Conservation (phyloP, 805 yeast species). For the Metschnikowia baotianmanensis region DNA sequence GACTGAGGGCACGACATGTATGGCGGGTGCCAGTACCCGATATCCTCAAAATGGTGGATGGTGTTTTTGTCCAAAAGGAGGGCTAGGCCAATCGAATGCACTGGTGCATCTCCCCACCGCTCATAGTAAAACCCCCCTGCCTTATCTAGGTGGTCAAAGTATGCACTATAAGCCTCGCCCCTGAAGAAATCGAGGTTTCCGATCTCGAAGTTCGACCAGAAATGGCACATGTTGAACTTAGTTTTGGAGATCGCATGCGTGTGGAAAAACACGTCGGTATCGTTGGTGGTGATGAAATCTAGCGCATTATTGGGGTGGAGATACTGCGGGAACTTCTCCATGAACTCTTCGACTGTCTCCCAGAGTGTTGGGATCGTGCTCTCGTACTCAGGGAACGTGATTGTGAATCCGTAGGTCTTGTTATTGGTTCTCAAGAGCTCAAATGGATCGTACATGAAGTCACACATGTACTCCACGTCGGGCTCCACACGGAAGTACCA, state of each 20-base stretch:
- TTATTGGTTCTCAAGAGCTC: constrained; percentile 39
- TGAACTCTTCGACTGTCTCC: constrained; percentile 46
- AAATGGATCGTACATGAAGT: constrained; percentile 56
- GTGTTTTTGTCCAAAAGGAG: constrained; percentile 34
- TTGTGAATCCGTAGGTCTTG: constrained; percentile 49
- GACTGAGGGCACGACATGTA: constrained; percentile 42
- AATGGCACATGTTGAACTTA: constrained; percentile 71
- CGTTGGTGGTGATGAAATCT: constrained; percentile 46
- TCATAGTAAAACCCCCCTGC: constrained; percentile 57
- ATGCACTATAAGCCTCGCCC: constrained; percentile 42
- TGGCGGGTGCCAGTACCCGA: constrained; percentile 45
- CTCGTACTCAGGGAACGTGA: constrained; percentile 51
- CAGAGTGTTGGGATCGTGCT: constrained; percentile 53
- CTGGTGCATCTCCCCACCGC: constrained; percentile 60
- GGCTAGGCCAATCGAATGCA: constrained; percentile 38
- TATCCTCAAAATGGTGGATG: constrained; percentile 45
- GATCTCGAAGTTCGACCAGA: constrained; percentile 66
- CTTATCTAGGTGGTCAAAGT: constrained; percentile 44
- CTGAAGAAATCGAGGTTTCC: constrained; percentile 51
- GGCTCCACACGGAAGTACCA: constrained; percentile 66
- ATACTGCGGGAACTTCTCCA: constrained; percentile 42
- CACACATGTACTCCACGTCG: constrained; percentile 53
- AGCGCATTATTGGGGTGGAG: constrained; percentile 48
- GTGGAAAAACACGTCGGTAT: constrained; percentile 26
- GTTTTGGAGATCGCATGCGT: constrained; percentile 14